Evolutionary conservation across 805 yeast genomes (phyloP).

Genomic region (Candida orba): DNA sequence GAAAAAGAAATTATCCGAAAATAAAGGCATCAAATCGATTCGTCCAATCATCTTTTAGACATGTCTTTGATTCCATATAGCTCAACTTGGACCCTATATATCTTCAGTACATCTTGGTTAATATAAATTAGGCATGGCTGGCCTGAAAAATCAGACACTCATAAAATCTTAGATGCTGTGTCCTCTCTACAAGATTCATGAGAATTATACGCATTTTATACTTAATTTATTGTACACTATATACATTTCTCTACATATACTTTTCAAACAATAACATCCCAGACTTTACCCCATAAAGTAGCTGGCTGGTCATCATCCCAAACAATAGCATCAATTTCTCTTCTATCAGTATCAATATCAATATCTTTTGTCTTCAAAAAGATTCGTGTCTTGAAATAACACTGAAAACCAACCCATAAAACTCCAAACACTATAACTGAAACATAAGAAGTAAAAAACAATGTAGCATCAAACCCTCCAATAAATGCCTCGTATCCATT

Average conservation of each 20-base stretch:
- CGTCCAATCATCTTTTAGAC: no score
- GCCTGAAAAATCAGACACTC: no score
- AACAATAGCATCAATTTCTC: slow-evolving; percentile 51
- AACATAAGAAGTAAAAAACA: slow-evolving; percentile 65
- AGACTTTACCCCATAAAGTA: neutral
- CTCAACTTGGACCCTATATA: no score
- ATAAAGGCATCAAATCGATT: no score
- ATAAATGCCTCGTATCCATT: slow-evolving; percentile 70
- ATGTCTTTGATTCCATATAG: no score
- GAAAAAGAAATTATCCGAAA: no score
- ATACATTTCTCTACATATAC: neutral
- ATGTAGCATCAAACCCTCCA: slow-evolving; percentile 39
- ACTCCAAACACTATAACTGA: slow-evolving; percentile 55
- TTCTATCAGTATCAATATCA: slow-evolving; percentile 62
- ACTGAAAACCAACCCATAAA: slow-evolving; percentile 49
- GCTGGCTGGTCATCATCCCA: slow-evolving; percentile 30
- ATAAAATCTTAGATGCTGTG: no score
- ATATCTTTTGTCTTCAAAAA: slow-evolving; percentile 45
- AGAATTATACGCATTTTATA: no score
- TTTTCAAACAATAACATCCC: neutral
- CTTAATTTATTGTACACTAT: neutral
- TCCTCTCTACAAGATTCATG: no score
- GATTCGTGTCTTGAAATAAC: slow-evolving; percentile 40
- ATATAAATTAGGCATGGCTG: no score
- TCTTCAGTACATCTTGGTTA: no score